Evolutionary conservation across 305 asterid species (phyloP).

Genomic region (Fraxinus sp.): DNA sequence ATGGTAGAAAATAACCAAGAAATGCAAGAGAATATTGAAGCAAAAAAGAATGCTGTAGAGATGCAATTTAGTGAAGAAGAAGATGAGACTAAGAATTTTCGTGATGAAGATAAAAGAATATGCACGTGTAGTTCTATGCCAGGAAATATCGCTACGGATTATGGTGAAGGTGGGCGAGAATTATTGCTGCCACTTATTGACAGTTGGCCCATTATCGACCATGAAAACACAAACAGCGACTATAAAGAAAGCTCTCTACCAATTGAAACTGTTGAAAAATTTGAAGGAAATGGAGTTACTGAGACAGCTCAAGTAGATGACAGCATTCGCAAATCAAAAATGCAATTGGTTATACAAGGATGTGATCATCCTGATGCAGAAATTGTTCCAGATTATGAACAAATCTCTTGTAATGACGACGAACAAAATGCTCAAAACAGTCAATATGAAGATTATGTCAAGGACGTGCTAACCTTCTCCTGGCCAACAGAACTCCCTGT

Average conservation of each 20-base stretch:
- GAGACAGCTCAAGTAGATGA: constrained; percentile 7
- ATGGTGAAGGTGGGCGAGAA: constrained; percentile 5
- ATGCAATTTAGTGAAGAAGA: constrained; percentile 12
- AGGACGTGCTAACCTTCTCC: background rate
- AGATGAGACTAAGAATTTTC: background rate
- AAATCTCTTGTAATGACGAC: background rate
- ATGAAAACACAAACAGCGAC: constrained; percentile 10
- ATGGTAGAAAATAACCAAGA: constrained; percentile 6
- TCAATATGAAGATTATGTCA: background rate
- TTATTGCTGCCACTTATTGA: background rate
- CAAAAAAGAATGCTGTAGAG: constrained; percentile 9
- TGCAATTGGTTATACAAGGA: constrained; percentile 10
- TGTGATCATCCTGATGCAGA: background rate
- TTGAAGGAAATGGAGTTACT: constrained; percentile 7
- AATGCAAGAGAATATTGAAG: constrained; percentile 17
- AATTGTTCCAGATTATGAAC: constrained; percentile 10
- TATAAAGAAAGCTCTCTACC: constrained; percentile 7
- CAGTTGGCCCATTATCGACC: background rate
- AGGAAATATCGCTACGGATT: background rate
- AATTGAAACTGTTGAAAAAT: constrained; percentile 6
- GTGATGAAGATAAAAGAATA: constrained; percentile 4
- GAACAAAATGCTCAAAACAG: constrained; percentile 10
- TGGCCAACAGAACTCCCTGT: background rate
- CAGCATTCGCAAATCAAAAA: background rate
- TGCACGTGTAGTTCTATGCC: background rate